phyloP scores from a whole-genome alignment of 2,329 filamentous ascomycete genomes.

The Cladosporium sp. region DNA sequence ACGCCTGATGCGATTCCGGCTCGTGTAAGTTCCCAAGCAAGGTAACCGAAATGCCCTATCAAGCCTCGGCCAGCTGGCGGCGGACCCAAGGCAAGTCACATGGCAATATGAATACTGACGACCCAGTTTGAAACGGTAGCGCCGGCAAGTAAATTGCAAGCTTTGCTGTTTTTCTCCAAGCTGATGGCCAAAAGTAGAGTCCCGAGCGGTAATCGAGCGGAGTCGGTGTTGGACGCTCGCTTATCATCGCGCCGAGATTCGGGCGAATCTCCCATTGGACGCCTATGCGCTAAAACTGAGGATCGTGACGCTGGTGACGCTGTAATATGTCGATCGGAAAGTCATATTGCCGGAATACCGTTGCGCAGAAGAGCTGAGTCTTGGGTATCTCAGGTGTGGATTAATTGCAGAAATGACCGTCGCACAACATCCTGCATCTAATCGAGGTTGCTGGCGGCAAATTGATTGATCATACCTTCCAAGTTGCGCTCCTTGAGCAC shows the following conservation, averaged over 20 bases:
- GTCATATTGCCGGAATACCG: slow-evolving; percentile 6
- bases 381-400: slow-evolving; percentile 8
- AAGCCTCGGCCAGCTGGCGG: neutral
- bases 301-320: slow-evolving; percentile 8
- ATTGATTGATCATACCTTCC: slow-evolving; percentile 38
- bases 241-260: neutral
- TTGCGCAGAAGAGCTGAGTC: neutral
- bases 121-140: slow-evolving; percentile 3
- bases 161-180: neutral
- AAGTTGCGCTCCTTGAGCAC: slow-evolving; percentile 58
- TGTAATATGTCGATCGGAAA: slow-evolving; percentile 7
- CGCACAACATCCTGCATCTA: slow-evolving; percentile 7
- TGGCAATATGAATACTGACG: neutral
- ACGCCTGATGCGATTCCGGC: neutral
- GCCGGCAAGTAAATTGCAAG: slow-evolving; percentile 10
- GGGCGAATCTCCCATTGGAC: neutral
- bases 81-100: neutral
- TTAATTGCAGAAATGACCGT: neutral
- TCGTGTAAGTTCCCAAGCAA: neutral
- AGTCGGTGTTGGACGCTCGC: neutral
- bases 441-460: slow-evolving; percentile 24
- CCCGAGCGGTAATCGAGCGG: neutral
- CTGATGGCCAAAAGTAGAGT: neutral
- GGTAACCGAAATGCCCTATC: neutral
- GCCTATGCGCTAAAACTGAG: neutral